phyloP scores from a whole-genome alignment of 1,284 basidiomycete genomes.

The Xanthoconium separans region DNA sequence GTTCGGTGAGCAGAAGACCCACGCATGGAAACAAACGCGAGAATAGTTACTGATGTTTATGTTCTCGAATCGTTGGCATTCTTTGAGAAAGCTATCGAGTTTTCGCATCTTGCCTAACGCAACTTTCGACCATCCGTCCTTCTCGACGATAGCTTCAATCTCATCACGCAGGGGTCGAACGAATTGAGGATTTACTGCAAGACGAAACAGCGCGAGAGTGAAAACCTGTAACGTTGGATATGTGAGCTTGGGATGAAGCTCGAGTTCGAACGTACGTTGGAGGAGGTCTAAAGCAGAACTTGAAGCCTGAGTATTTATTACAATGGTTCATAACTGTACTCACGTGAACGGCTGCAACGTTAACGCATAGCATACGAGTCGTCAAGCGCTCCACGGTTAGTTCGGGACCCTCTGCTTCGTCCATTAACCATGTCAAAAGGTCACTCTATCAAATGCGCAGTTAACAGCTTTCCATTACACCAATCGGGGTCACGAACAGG shows the following conservation, averaged over 20 bases:
- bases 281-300: constrained; percentile 6
- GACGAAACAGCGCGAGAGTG: neutral
- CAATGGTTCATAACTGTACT: constrained; percentile 25
- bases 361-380: constrained; percentile 33
- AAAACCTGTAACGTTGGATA: neutral
- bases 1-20: neutral
- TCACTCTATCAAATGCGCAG: constrained; percentile 32
- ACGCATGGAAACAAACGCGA: neutral
- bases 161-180: neutral
- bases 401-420: constrained; percentile 36
- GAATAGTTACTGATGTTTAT: constrained; percentile 9
- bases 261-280: constrained; percentile 11
- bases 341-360: constrained; percentile 31
- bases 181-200: neutral
- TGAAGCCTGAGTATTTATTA: neutral
- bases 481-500: neutral
- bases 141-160: neutral
- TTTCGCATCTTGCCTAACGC: neutral
- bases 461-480: neutral
- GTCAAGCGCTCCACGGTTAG: constrained; percentile 31
- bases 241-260: neutral
- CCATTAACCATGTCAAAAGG: constrained; percentile 45
- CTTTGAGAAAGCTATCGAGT: neutral
- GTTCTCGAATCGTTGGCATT: neutral
- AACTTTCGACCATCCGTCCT: neutral